Base-by-base conservation (phyloP, 352 stramenopile genomes). In the Pythium grandisporangium region DNA sequence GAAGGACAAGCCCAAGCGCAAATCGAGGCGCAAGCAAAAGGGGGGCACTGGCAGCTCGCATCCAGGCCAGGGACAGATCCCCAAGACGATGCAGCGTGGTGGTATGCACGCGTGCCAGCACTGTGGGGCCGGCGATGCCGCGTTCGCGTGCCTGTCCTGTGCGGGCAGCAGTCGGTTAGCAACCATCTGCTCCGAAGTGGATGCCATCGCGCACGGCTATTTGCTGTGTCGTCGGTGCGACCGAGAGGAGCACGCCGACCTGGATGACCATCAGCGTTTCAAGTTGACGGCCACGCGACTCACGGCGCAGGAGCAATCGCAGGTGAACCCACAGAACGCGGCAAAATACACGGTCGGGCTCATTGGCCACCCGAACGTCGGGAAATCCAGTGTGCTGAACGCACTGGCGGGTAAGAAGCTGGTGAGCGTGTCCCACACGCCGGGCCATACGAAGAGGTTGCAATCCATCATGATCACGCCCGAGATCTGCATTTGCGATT, bases 281-380 rank as follows among this genome's bases (percentile, higher is more conserved):
- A 70, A 80, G 33, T 47, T 61, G 23, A 40, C 53, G 21, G 38
- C 36, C 0, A 22, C 44, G 24, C 53, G 53, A 14, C 26, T 61
- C 16, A 52, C 53, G 21, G 45, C 47, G 32, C 55, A 61, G 53
- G 40, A 61, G 47, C 53, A 61, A 39, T 61, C 53, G 6, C 46
- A 51, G 11, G 53, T 47, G 32, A 61, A 61, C 35, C 52, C 45
- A 14, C 49, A 66, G n/a, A 72, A 70, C 23, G 78, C 71, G 6
- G 61, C 61, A 4, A 77, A 70, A 25, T 60, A 87, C 25, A 93
- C 70, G 7, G 85, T 93, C 30, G 84, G 84, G 32, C 60, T 96
- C n/a, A 87, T 93, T 26, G 84, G 83, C 10, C 77, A 94, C 38
- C 81, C 79, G 23, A 94, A 94, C 48, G 79, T 92, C n/a, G 81